Percentiles rank a stretch among this genome's conserved stretches.
Evolutionary conservation across 2,329 filamentous ascomycete species (phyloP).

Genomic region (Fusarium buharicum): DNA sequence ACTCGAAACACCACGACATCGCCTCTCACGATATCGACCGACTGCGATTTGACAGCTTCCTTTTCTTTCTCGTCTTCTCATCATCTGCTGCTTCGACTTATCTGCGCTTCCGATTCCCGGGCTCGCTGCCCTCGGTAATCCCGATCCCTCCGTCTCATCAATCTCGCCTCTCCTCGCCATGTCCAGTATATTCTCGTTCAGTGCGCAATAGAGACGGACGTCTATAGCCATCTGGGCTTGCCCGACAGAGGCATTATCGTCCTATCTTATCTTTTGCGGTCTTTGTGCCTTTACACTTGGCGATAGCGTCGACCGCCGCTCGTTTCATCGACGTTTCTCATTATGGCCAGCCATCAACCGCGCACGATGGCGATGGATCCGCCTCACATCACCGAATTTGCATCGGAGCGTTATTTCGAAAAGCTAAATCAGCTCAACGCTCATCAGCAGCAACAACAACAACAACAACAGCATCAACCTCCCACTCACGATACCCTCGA

Average conservation of each 20-base stretch:
- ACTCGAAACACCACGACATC: slow-evolving; percentile 42
- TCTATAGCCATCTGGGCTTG: slow-evolving; percentile 45
- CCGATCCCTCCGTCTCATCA: slow-evolving; percentile 30
- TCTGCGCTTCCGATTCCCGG: slow-evolving; percentile 11
- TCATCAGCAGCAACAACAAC: slow-evolving; percentile 58
- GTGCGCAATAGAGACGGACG: slow-evolving; percentile 51
- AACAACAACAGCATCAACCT: slow-evolving; percentile 51
- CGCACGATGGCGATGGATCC: slow-evolving; percentile 64
- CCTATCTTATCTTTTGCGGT: slow-evolving; percentile 17
- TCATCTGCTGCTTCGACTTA: slow-evolving; percentile 4
- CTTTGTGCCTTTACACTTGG: slow-evolving; percentile 7
- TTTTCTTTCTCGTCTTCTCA: slow-evolving; percentile 9
- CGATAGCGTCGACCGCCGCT: slow-evolving; percentile 21
- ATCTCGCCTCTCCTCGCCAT: slow-evolving; percentile 41
- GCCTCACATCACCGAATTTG: slow-evolving; percentile 73
- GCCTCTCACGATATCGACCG: slow-evolving; percentile 40
- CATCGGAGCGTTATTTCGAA: slow-evolving; percentile 71
- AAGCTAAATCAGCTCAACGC: slow-evolving; percentile 68
- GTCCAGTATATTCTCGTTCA: slow-evolving; percentile 44
- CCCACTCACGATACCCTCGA: slow-evolving; percentile 32
- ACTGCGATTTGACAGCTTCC: slow-evolving; percentile 16
- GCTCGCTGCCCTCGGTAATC: slow-evolving; percentile 21
- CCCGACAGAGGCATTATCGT: slow-evolving; percentile 41
- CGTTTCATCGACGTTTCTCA: slow-evolving; percentile 37
- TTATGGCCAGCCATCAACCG: slow-evolving; percentile 50